phyloP scores from a whole-genome alignment of 768 basidiomycete species.

The Xanthoconium stramineum region DNA sequence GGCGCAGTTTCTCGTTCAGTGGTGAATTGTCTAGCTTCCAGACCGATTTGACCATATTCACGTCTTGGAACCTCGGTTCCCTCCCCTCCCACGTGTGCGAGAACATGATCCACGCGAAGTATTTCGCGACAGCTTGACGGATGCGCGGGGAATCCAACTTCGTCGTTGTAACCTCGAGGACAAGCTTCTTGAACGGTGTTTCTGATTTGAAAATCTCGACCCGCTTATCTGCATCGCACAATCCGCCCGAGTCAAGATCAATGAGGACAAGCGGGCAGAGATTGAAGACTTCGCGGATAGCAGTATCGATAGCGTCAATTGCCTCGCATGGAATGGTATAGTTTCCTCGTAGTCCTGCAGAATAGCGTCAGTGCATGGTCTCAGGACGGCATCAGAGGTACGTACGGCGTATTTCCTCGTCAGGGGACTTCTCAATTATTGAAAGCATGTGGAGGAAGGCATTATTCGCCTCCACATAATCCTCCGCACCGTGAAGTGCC shows the following conservation, averaged over 20 bases:
- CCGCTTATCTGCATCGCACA: neutral
- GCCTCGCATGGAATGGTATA: neutral
- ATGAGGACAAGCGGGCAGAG: no score
- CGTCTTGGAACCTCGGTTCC: no score
- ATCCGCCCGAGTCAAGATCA: no score
- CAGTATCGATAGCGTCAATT: neutral
- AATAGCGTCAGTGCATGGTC: no score
- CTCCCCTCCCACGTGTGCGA: neutral
- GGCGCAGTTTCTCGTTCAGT: no score
- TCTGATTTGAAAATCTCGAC: no score
- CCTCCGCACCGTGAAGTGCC: neutral
- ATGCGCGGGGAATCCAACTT: neutral
- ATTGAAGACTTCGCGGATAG: neutral
- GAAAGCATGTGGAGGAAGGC: neutral
- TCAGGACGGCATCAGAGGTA: neutral
- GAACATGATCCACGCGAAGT: neutral
- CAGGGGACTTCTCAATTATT: neutral
- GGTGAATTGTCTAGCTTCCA: no score
- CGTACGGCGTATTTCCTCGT: neutral
- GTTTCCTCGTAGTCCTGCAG: no score
- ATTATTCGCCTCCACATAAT: neutral
- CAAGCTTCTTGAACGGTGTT: neutral
- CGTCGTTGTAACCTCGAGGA: neutral
- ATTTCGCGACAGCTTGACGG: no score
- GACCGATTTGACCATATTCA: neutral